Conservation (phyloP, 768 basidiomycete genomes). For the Suillus paluster region DNA sequence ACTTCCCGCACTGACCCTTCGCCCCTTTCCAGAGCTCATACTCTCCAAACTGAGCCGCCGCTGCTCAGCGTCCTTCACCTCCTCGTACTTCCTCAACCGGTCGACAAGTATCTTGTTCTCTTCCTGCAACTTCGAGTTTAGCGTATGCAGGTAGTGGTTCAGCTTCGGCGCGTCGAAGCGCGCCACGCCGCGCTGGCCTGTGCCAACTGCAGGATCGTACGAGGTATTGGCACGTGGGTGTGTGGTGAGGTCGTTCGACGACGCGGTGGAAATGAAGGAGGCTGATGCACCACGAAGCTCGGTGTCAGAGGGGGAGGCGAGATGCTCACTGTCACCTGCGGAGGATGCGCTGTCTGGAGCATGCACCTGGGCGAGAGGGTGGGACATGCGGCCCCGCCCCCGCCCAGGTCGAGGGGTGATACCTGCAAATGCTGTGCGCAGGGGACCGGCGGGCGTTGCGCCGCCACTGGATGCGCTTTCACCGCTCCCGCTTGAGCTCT, state of each 20-base stretch:
- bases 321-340: constrained; percentile 26
- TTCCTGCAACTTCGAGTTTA: constrained; percentile 82
- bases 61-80: constrained; percentile 38
- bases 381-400: constrained; percentile 51
- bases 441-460: constrained; percentile 37
- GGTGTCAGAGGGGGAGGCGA: constrained; percentile 49
- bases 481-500: constrained; percentile 29
- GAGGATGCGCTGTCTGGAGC: constrained; percentile 45
- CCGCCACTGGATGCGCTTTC: constrained; percentile 37
- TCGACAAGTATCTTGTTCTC: constrained; percentile 76
- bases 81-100: constrained; percentile 58
- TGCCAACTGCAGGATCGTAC: constrained; percentile 83
- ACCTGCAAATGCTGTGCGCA: constrained; percentile 62
- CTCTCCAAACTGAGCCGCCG: constrained; percentile 30
- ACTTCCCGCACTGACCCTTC: constrained; percentile 57
- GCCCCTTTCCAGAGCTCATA: constrained; percentile 35
- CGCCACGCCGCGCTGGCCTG: constrained; percentile 68
- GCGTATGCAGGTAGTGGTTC: constrained; percentile 83
- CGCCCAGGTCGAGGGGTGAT: constrained; percentile 66
- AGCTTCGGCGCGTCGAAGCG: constrained; percentile 86
- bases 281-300: constrained; percentile 49
- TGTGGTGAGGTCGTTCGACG: constrained; percentile 86
- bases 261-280: constrained; percentile 81
- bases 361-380: constrained; percentile 66
- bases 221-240: constrained; percentile 83